These are phyloP conservation scores for Pseudonitzschia delicatissima DNA, from an alignment of 108 stramenopile species.

Conservation along the genomic window DNA sequence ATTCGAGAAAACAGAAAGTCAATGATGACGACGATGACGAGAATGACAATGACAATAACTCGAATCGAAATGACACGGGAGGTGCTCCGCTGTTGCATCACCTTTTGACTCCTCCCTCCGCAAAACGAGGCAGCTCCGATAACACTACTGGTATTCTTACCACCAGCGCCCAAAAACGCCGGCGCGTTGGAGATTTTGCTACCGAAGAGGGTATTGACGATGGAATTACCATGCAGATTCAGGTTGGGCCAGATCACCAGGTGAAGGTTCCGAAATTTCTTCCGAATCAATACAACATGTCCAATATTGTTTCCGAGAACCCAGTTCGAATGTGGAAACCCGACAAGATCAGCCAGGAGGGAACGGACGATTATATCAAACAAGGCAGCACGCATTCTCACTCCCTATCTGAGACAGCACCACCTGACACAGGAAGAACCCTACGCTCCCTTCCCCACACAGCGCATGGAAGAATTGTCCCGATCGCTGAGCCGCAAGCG, in stretches of 20 bases:
- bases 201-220: constrained; percentile 42
- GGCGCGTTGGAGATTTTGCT: constrained; percentile 14
- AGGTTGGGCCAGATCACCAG: constrained; percentile 72
- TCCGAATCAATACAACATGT: constrained; percentile 16
- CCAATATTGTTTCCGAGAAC: constrained; percentile 31
- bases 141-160: not conserved
- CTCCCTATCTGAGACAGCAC: constrained; percentile 38
- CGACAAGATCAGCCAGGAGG: constrained; percentile 29
- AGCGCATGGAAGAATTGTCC: constrained; percentile 26
- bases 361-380: constrained; percentile 40
- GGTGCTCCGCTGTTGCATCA: not conserved
- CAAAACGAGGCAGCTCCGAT: not conserved
- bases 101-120: not conserved
- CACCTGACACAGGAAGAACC: constrained; percentile 32
- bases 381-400: constrained; percentile 45
- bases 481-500: constrained; percentile 12
- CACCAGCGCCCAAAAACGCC: constrained; percentile 14
- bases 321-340: constrained; percentile 69
- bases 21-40: constrained; percentile 2
- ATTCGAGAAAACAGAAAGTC: not conserved
- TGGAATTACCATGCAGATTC: constrained; percentile 49
- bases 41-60: constrained; percentile 13
- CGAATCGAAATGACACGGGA: not conserved
- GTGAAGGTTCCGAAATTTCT: constrained; percentile 48
- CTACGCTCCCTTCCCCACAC: constrained; percentile 43